Evolutionary conservation across 2,329 filamentous ascomycete genomes (phyloP).

Genomic region (Bipolaris victoriae): DNA sequence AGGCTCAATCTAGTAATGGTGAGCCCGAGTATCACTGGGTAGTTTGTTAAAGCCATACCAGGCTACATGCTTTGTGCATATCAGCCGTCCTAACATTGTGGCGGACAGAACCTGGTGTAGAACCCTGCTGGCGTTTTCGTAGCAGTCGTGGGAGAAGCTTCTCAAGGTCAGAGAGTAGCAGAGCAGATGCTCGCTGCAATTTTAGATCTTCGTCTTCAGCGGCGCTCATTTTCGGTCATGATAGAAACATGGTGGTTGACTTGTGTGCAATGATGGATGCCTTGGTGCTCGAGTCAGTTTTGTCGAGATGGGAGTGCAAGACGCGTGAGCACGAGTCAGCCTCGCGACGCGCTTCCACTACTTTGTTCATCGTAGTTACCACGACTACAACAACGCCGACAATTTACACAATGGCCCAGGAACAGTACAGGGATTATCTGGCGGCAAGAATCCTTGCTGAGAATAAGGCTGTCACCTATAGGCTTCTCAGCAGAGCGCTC

Average conservation of each 20-base stretch:
- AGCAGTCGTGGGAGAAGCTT: constrained; percentile 46
- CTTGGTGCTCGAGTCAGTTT: constrained; percentile 36
- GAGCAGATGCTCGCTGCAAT: constrained; percentile 52
- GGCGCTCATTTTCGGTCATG: constrained; percentile 37
- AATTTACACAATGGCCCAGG: constrained; percentile 55
- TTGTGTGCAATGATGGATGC: constrained; percentile 7
- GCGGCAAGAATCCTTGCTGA: constrained; percentile 79
- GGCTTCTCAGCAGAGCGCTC: constrained; percentile 78
- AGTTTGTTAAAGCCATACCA: constrained; percentile 27
- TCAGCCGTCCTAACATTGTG: constrained; percentile 49
- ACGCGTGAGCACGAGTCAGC: constrained; percentile 40
- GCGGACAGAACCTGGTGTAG: constrained; percentile 39
- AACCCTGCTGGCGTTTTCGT: constrained; percentile 40
- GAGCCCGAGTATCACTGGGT: constrained; percentile 5
- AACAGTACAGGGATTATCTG: constrained; percentile 72
- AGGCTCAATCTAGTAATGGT: constrained; percentile 66
- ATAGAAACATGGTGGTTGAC: constrained; percentile 5
- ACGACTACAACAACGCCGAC: constrained; percentile 4
- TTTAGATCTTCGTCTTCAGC: constrained; percentile 56
- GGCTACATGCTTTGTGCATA: constrained; percentile 47
- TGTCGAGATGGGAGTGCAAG: constrained; percentile 15
- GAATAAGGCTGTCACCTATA: constrained; percentile 80
- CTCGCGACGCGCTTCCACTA: constrained; percentile 29
- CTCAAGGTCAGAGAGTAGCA: constrained; percentile 39
- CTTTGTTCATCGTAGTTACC: constrained; percentile 3